phyloP scores from a whole-genome alignment of 2,329 filamentous ascomycete genomes.

The Neopestalotiopsis clavispora region DNA sequence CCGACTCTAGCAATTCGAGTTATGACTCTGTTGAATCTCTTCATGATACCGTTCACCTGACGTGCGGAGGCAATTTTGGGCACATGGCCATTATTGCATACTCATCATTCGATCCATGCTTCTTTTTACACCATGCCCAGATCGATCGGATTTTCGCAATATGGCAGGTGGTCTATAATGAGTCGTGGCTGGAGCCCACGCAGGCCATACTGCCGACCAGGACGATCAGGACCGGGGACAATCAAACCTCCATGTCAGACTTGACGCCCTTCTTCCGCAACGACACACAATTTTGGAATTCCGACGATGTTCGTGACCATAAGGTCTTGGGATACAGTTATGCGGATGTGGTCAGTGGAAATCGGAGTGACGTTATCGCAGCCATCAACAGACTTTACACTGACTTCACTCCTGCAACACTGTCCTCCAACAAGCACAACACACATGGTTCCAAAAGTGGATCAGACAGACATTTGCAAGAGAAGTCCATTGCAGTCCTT shows the following conservation, averaged over 20 bases:
- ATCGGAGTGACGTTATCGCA: constrained; percentile 27
- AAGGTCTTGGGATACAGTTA: constrained; percentile 76
- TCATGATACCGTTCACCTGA: constrained; percentile 67
- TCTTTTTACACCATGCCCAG: constrained; percentile 78
- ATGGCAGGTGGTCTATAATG: constrained; percentile 76
- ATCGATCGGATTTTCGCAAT: constrained; percentile 77
- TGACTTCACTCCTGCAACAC: constrained; percentile 13
- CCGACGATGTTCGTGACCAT: constrained; percentile 63
- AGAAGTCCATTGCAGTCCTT: not conserved
- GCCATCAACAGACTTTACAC: constrained; percentile 35
- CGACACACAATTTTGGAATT: constrained; percentile 70
- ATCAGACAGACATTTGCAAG: not conserved
- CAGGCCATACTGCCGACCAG: constrained; percentile 63
- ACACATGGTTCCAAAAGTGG: not conserved
- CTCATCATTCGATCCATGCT: constrained; percentile 79
- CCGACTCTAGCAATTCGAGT: constrained; percentile 47
- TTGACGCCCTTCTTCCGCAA: constrained; percentile 71
- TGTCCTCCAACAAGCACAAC: not conserved
- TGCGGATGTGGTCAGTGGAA: constrained; percentile 61
- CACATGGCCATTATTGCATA: constrained; percentile 75
- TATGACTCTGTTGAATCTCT: constrained; percentile 70
- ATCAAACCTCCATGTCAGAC: constrained; percentile 59
- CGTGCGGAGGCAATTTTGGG: constrained; percentile 54
- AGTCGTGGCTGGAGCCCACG: constrained; percentile 67
- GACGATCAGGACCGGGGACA: constrained; percentile 58